Evolutionary conservation across 805 yeast genomes (phyloP).

Genomic region (Metschnikowia similis): DNA sequence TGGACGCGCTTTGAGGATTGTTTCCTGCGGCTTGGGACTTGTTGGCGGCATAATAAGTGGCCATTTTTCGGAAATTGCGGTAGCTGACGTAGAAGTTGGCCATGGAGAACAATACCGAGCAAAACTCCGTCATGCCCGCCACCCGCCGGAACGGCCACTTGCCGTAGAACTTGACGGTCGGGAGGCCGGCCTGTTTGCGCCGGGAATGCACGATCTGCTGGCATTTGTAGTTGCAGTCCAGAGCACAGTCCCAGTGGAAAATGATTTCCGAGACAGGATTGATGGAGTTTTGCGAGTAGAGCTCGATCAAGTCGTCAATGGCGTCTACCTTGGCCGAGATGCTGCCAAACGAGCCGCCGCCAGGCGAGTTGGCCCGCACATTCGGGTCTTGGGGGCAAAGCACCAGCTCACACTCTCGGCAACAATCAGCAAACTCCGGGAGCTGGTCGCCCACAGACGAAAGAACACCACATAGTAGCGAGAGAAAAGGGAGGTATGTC

Average conservation of each 20-base stretch:
- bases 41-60: constrained; percentile 22
- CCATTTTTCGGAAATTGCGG: constrained; percentile 24
- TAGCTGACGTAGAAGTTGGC: constrained; percentile 35
- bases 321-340: not conserved
- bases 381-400: not conserved
- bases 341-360: not conserved
- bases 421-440: constrained; percentile 27
- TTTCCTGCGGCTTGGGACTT: constrained; percentile 10
- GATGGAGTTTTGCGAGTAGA: constrained; percentile 10
- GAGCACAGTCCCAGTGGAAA: constrained; percentile 32
- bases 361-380: not conserved
- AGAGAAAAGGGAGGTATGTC: not conserved
- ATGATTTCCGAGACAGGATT: constrained; percentile 18
- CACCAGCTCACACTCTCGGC: constrained; percentile 1
- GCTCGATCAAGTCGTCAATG: constrained; percentile 1
- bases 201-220: constrained; percentile 29
- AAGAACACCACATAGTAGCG: not conserved
- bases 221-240: constrained; percentile 39
- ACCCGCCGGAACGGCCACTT: constrained; percentile 42
- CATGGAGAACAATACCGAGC: constrained; percentile 31
- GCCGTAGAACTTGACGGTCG: constrained; percentile 39
- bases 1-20: constrained; percentile 10
- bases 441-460: constrained; percentile 31
- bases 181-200: constrained; percentile 17
- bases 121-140: constrained; percentile 34